Base-by-base conservation (phyloP, 2,329 filamentous ascomycete species). In the Diaporthe sp. region DNA sequence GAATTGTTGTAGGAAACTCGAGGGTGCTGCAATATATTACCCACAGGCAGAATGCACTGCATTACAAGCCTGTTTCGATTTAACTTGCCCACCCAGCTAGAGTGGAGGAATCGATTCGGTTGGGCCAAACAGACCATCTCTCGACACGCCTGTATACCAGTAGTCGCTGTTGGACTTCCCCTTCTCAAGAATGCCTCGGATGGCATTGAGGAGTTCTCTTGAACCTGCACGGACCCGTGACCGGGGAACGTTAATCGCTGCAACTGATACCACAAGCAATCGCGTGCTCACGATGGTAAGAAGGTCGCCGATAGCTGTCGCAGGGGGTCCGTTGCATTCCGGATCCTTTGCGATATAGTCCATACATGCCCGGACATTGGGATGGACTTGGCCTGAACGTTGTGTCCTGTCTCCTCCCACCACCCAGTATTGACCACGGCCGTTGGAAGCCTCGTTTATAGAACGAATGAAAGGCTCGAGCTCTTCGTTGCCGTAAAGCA, bases 401-500 rank as follows among this genome's bases (percentile, higher is more conserved):
- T 34, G n/a, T 4, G 13, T 37, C 7, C 22, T 37, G 22, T 10
- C 3, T 12, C 22, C 8, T 13, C 51, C 10, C 17, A 25, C 8
- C 31, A 61, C 57, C 57, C 57, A 72, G 25, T 63, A 72, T 20
- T 44, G 71, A n/a, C 44, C 28, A 9, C 17, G 12, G 15, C n/a
- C n/a, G 39, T 28, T 6, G 10, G 31, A 34, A 15, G 17, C 3
- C 6, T 34, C 34, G 10, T 58, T 70, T 13, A 55, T 13, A 12
- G 44, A 20, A 28, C 42, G 28, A 34, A 55, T 73, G 55, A 75
- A 71, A 22, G 10, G 34, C 2, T 65, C 47, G 3, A 75, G 49
- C 49, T 68, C 70, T 7, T 67, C 7, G 2, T 17, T n/a, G 2
- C 70, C 70, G 28, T 75, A 75, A 6, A 75, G 44, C 3, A 75